A percentile compares a stretch with the other conserved stretches of the same genome.
Conservation (phyloP, 1,284 basidiomycete genomes). For the Apiotrichum siamense region DNA sequence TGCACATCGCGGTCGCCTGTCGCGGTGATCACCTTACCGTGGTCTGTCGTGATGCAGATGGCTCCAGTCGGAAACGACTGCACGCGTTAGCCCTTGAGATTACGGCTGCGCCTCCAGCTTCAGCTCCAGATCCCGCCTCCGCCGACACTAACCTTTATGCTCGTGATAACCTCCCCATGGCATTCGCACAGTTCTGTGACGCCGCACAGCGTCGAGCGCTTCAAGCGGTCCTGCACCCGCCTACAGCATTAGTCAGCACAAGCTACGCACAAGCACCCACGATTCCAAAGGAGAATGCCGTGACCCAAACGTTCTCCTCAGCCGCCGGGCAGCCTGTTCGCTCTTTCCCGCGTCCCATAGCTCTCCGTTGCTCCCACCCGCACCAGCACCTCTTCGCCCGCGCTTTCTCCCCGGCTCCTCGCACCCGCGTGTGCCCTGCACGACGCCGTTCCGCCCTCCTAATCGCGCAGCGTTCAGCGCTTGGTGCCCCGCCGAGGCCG, state of each 20-base stretch:
- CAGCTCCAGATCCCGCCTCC: no score
- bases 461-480: background rate
- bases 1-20: constrained; percentile 14
- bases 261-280: background rate
- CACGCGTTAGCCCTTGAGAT: no score
- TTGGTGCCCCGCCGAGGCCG: background rate
- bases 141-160: constrained; percentile 22
- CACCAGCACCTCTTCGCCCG: no score
- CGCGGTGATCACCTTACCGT: constrained; percentile 31
- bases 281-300: background rate
- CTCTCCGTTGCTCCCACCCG: no score
- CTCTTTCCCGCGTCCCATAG: background rate
- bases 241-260: background rate
- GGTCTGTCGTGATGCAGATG: constrained; percentile 28
- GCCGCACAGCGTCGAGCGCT: background rate
- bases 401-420: no score
- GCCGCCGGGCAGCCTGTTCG: background rate
- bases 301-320: background rate
- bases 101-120: no score
- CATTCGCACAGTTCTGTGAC: constrained; percentile 19
- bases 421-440: no score
- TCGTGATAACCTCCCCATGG: constrained; percentile 28
- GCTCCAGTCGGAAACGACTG: constrained; percentile 1
- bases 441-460: no score
- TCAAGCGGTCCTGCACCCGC: background rate